These are phyloP conservation scores for Saccharomyces hybrid DNA, from an alignment of 1,139 yeast species.

Conservation along the genomic window DNA sequence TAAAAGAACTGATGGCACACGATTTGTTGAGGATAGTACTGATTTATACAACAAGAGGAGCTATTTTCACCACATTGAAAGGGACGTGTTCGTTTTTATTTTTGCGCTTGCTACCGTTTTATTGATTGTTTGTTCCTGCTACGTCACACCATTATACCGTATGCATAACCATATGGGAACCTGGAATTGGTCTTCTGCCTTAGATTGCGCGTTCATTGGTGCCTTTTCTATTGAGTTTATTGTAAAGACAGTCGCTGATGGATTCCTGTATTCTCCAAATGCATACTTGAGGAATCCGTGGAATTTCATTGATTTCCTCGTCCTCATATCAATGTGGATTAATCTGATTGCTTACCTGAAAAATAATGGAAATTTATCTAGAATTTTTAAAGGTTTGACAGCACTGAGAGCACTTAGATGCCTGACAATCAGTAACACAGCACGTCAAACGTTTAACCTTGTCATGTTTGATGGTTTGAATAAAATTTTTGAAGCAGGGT, in stretches of 20 bases:
- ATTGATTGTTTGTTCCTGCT: slow-evolving; percentile 68
- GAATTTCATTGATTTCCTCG: slow-evolving; percentile 74
- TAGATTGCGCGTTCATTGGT: slow-evolving; percentile 54
- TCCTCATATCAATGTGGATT: slow-evolving; percentile 71
- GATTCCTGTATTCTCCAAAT: slow-evolving; percentile 70
- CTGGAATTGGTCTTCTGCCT: slow-evolving; percentile 54
- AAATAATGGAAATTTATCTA: slow-evolving; percentile 49
- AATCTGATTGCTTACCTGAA: slow-evolving; percentile 57
- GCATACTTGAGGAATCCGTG: slow-evolving; percentile 79
- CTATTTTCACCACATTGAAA: slow-evolving; percentile 35
- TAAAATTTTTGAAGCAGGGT: slow-evolving; percentile 67
- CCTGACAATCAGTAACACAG: slow-evolving; percentile 67
- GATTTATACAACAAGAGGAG: slow-evolving; percentile 43
- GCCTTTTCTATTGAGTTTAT: slow-evolving; percentile 65
- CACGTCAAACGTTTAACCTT: slow-evolving; percentile 71
- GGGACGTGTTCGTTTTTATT: slow-evolving; percentile 42
- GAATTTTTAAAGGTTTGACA: slow-evolving; percentile 72
- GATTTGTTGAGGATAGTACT: slow-evolving; percentile 28
- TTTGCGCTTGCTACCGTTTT: slow-evolving; percentile 61
- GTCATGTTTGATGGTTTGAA: slow-evolving; percentile 76
- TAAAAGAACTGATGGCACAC: slow-evolving; percentile 62
- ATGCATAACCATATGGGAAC: slow-evolving; percentile 32
- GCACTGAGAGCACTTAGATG: slow-evolving; percentile 83
- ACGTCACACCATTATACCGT: slow-evolving; percentile 69
- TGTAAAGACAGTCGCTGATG: slow-evolving; percentile 80